These are phyloP conservation scores for Roridomyces roridus DNA, from an alignment of 768 basidiomycete genomes.

Conservation along the genomic window DNA sequence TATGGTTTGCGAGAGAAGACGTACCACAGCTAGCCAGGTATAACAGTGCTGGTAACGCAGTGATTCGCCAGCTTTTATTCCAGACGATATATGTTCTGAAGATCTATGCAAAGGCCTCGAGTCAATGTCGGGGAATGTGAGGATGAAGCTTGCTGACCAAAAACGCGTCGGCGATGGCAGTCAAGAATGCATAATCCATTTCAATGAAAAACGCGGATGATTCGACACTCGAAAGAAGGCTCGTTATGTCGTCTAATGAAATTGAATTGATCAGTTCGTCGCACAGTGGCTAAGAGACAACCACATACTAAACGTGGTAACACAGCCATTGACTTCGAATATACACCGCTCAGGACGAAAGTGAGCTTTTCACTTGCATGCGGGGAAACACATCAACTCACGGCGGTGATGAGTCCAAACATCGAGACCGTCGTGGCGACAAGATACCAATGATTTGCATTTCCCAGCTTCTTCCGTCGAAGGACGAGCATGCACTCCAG, in stretches of 20 bases:
- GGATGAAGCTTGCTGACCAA: not conserved
- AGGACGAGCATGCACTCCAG: not conserved
- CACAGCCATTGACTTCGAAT: too few species aligned
- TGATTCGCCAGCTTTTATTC: not conserved
- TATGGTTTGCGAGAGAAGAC: not conserved
- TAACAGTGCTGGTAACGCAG: not conserved
- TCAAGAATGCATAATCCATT: not conserved
- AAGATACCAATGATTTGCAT: not conserved
- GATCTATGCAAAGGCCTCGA: not conserved
- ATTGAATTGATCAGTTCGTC: too few species aligned
- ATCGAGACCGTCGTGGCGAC: not conserved
- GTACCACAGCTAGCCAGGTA: slow-evolving; percentile 2
- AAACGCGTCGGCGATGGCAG: slow-evolving; percentile 8
- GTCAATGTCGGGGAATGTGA: not conserved
- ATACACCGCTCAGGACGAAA: too few species aligned
- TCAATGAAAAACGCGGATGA: too few species aligned
- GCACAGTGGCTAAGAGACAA: too few species aligned
- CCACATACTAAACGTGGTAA: too few species aligned
- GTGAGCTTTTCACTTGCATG: too few species aligned
- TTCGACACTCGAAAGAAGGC: too few species aligned
- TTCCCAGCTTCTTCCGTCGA: not conserved
- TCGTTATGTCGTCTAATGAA: too few species aligned
- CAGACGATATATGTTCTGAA: slow-evolving; percentile 9
- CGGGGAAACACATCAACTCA: not conserved
- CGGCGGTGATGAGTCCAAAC: not conserved